phyloP scores from a whole-genome alignment of 176 grass and related monocot genomes.

The Elaeis guineensis region DNA sequence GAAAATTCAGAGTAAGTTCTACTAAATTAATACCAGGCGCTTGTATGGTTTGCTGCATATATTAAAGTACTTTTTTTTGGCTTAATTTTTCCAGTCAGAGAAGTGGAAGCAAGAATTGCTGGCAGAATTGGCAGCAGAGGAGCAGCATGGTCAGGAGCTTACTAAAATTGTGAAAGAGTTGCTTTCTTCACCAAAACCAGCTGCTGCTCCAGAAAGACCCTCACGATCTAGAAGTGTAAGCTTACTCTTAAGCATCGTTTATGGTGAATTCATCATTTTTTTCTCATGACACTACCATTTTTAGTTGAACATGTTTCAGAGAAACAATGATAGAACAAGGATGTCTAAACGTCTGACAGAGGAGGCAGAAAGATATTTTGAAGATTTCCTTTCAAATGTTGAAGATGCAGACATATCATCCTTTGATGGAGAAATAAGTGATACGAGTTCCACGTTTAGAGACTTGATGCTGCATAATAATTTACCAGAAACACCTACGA shows the following conservation, averaged over 20 bases:
- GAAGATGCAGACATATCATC: slow-evolving; percentile 97
- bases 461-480: slow-evolving; percentile 16
- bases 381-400: slow-evolving; percentile 92
- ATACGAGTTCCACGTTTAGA: slow-evolving; percentile 49
- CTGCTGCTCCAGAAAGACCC: slow-evolving; percentile 40
- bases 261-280: too few species aligned
- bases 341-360: slow-evolving; percentile 58
- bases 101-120: slow-evolving; percentile 83
- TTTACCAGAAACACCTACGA: slow-evolving; percentile 36
- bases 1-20: too few species aligned
- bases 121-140: slow-evolving; percentile 74
- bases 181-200: slow-evolving; percentile 57
- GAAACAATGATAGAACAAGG: slow-evolving; percentile 83
- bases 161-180: slow-evolving; percentile 90
- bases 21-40: too few species aligned
- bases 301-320: slow-evolving; percentile 30
- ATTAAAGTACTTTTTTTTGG: background rate
- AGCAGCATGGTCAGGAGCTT: slow-evolving; percentile 83
- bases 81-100: slow-evolving; percentile 55
- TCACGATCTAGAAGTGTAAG: slow-evolving; percentile 51
- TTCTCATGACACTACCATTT: too few species aligned
- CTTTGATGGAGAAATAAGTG: slow-evolving; percentile 89
- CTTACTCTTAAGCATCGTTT: background rate
- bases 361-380: slow-evolving; percentile 89
- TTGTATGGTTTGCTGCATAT: too few species aligned